Conservation (phyloP, 129 eudicot species). For the Sambucus nigra region DNA sequence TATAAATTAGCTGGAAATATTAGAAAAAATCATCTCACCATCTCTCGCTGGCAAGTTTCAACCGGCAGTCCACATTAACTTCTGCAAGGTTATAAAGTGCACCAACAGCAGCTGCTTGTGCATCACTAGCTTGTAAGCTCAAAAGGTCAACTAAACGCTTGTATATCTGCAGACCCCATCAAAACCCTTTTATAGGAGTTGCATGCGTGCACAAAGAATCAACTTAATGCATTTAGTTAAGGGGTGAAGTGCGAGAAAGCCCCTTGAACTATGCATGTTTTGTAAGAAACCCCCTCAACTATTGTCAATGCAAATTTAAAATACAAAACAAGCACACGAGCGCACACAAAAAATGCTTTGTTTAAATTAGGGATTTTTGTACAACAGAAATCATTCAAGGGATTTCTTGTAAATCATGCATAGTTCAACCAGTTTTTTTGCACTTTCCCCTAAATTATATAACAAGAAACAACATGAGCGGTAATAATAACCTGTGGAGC, state of each 20-base stretch:
- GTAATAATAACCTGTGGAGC: conserved; percentile 61
- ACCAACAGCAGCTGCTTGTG: conserved; percentile 98
- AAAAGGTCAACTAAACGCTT: conserved; percentile 81
- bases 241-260: too few relatives aligned
- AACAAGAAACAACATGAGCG: not conserved
- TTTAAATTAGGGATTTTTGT: too few relatives aligned
- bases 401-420: too few relatives aligned
- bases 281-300: too few relatives aligned
- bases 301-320: too few relatives aligned
- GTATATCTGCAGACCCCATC: conserved; percentile 49
- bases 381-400: too few relatives aligned
- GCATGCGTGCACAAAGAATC: not conserved
- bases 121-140: conserved; percentile 81
- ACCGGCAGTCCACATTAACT: conserved; percentile 85
- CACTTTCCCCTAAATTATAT: too few relatives aligned
- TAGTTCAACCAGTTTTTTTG: too few relatives aligned
- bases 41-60: conserved; percentile 90
- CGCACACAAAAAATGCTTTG: too few relatives aligned
- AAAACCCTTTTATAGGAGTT: not conserved
- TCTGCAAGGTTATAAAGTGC: conserved; percentile 94
- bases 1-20: not conserved
- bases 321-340: too few relatives aligned
- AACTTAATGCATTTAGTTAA: not conserved
- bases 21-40: conserved; percentile 40
- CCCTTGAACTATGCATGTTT: too few relatives aligned